Evolutionary conservation across 306 rosid genomes (phyloP).

Genomic region (Luffa aegyptiaca): DNA sequence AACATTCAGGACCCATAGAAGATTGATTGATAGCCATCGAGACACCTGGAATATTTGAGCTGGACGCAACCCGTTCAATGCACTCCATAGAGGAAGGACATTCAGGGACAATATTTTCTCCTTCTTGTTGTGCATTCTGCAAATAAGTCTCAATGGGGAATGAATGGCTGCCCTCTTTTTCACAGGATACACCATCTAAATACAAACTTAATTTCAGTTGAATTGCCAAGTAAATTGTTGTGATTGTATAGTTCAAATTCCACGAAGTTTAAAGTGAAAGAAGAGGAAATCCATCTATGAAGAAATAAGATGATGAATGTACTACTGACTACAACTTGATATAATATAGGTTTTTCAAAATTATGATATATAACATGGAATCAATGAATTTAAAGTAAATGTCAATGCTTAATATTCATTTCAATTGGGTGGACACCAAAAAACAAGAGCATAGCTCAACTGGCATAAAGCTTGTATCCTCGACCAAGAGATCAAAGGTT

Average conservation of each 20-base stretch:
- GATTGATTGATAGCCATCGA: conserved; percentile 68
- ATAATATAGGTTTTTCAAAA: background rate
- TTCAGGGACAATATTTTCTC: conserved; percentile 38
- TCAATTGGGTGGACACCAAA: background rate
- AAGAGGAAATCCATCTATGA: background rate
- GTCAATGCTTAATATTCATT: background rate
- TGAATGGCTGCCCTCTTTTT: conserved; percentile 39
- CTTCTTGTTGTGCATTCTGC: conserved; percentile 38
- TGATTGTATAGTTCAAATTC: background rate
- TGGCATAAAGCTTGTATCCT: too few species aligned
- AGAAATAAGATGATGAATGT: background rate
- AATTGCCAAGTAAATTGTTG: background rate
- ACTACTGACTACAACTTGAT: background rate
- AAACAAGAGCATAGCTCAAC: too few species aligned
- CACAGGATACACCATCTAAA: conserved; percentile 42
- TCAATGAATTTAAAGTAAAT: background rate
- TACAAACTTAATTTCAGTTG: conserved; percentile 23
- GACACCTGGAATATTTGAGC: conserved; percentile 58
- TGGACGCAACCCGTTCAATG: conserved; percentile 64
- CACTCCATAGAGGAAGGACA: conserved; percentile 36
- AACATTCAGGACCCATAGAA: conserved; percentile 57
- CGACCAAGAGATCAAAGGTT: too few species aligned
- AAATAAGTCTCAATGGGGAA: conserved; percentile 34
- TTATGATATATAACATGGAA: background rate
- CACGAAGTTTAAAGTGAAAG: background rate